Base-by-base conservation (phyloP, 495 filamentous ascomycete species). In the Penicillium maclennaniae region DNA sequence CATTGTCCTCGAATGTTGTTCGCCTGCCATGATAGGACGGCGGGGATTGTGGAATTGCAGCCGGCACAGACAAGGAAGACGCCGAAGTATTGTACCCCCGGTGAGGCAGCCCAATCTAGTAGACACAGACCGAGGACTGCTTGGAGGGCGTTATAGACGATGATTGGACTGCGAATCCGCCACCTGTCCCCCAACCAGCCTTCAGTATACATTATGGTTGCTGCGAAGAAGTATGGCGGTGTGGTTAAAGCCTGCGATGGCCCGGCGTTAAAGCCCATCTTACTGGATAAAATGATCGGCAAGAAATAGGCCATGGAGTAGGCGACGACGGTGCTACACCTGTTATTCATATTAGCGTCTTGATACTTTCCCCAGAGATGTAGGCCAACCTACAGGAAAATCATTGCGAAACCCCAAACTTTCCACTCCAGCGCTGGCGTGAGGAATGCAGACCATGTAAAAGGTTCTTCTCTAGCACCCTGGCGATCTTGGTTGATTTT, bases 1-100 rank as follows among this genome's bases (percentile, higher is more conserved):
- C 79, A 82, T 56, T 82, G 79, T 1, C 79, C 79, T 38, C 77
- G 77, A 60, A 82, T 74, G 51, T 83, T 83, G 62, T 81, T 82
- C 4, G 77, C 71, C 61, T 83, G 44, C 44, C 44, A 47, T 7
- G 44, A n/a, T 1, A 47, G 44, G 1, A 47, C 28, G 27, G 44
- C 44, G 1, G 44, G 44, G 6, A 47, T 12, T 0, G 44, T 47
- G 19, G 44, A 12, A 19, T 47, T 47, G n/a, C 25, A 16, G 6
- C 28, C 44, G 21, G 25, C 44, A 3, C 73, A 77, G 51, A 73
- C 69, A n/a, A 84, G 64, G 67, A 85, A 85, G 41, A 81, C 75
- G 40, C 82, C 82, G 53, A 84, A 81, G 65, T 83, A 86, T 26
- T 80, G 75, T 14, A 75, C 77, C 1, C 46, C 51, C 8, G 51